These are phyloP conservation scores for Teunomyces aglyptinius DNA, from an alignment of 805 yeast genomes.

Conservation along the genomic window DNA sequence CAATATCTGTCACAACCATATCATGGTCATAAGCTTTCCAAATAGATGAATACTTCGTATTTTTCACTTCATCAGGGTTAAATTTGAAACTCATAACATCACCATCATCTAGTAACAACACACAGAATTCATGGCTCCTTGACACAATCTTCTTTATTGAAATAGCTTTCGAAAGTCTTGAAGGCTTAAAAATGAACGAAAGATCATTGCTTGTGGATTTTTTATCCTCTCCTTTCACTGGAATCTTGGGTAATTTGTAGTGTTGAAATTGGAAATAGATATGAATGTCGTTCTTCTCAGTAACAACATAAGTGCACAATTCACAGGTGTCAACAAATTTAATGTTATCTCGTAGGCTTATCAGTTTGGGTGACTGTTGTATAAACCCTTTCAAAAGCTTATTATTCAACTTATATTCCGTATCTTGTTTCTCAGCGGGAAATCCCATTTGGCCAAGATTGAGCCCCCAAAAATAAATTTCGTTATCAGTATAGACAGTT, in stretches of 20 bases:
- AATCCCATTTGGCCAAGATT: conserved; percentile 82
- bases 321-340: conserved; percentile 64
- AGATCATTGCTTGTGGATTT: conserved; percentile 41
- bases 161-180: conserved; percentile 43
- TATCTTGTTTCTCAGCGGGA: conserved; percentile 14
- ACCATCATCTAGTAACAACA: conserved; percentile 59
- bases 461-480: conserved; percentile 69
- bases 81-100: conserved; percentile 44
- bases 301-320: conserved; percentile 63
- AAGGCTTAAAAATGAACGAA: conserved; percentile 46
- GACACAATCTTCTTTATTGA: conserved; percentile 30
- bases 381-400: conserved; percentile 36
- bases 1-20: conserved; percentile 63
- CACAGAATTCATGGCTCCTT: conserved; percentile 42
- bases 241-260: conserved; percentile 43
- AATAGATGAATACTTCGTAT: conserved; percentile 44
- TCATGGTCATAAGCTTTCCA: conserved; percentile 65
- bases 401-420: conserved; percentile 28
- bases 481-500: conserved; percentile 50
- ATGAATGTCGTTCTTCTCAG: conserved; percentile 58
- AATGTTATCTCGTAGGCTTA: conserved; percentile 49
- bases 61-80: conserved; percentile 26
- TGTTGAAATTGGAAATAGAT: conserved; percentile 59
- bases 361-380: conserved; percentile 37
- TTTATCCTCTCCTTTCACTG: conserved; percentile 34